Conservation (phyloP, 179 eudicot species). For the Actinidia arguta region DNA sequence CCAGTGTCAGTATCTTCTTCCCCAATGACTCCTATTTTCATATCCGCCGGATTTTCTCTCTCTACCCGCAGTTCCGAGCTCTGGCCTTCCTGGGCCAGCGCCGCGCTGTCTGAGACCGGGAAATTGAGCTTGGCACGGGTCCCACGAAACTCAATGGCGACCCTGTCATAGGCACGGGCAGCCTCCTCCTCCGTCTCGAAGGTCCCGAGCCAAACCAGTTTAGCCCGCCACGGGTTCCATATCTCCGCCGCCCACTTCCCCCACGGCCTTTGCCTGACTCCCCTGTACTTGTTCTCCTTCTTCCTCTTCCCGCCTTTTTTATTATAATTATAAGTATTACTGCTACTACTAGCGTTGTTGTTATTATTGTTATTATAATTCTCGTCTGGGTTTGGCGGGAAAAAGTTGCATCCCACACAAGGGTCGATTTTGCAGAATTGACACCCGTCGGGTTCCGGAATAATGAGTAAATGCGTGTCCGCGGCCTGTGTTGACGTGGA, state of each 20-base stretch:
- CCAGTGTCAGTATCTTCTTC: slow-evolving; percentile 33
- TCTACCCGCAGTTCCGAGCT: not conserved
- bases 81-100: not conserved
- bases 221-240: slow-evolving; percentile 43
- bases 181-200: slow-evolving; percentile 57
- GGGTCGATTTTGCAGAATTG: slow-evolving; percentile 15
- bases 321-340: too few species aligned
- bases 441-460: slow-evolving; percentile 23
- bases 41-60: not conserved
- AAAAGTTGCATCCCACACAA: slow-evolving; percentile 27
- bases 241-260: slow-evolving; percentile 75
- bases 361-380: too few species aligned
- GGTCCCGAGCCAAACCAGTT: slow-evolving; percentile 59
- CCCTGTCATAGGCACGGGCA: slow-evolving; percentile 58
- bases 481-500: not conserved
- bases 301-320: slow-evolving; percentile 21
- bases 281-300: slow-evolving; percentile 52
- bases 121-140: slow-evolving; percentile 49
- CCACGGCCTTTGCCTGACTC: slow-evolving; percentile 67
- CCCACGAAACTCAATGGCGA: slow-evolving; percentile 49
- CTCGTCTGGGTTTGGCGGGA: slow-evolving; percentile 23
- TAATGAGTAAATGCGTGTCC: not conserved
- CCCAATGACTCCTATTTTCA: slow-evolving; percentile 17
- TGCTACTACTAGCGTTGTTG: too few species aligned
- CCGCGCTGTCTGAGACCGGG: slow-evolving; percentile 18